phyloP scores from a whole-genome alignment of 495 filamentous ascomycete genomes.

The Penicillium crystallinum region DNA sequence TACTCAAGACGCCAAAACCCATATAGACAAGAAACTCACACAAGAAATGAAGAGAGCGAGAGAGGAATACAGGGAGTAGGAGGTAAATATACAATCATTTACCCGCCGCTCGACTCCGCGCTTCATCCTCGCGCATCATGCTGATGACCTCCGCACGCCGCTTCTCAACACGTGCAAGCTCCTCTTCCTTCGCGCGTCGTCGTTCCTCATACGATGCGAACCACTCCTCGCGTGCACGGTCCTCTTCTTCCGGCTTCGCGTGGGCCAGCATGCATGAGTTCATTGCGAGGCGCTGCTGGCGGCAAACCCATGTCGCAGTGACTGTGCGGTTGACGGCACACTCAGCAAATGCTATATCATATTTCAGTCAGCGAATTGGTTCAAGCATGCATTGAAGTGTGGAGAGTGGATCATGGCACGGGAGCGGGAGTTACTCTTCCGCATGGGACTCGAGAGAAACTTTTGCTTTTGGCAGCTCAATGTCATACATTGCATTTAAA shows the following conservation, averaged over 20 bases:
- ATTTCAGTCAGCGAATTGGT: slow-evolving; percentile 2
- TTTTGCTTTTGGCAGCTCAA: neutral
- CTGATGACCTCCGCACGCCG: slow-evolving; percentile 40
- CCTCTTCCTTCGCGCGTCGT: slow-evolving; percentile 55
- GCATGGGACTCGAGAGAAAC: neutral
- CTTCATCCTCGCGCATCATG: slow-evolving; percentile 55
- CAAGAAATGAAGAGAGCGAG: neutral
- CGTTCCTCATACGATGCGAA: slow-evolving; percentile 68
- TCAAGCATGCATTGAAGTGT: neutral
- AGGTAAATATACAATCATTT: slow-evolving; percentile 14
- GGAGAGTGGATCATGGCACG: slow-evolving; percentile 1
- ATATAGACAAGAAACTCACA: slow-evolving; percentile 21
- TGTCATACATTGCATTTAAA: neutral
- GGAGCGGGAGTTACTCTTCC: neutral
- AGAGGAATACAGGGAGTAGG: neutral
- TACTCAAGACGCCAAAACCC: slow-evolving; percentile 16
- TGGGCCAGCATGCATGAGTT: slow-evolving; percentile 87
- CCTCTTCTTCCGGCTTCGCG: slow-evolving; percentile 78
- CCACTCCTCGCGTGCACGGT: slow-evolving; percentile 91
- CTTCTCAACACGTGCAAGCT: slow-evolving; percentile 45
- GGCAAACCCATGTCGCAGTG: slow-evolving; percentile 79
- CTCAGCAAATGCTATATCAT: slow-evolving; percentile 69
- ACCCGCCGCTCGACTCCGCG: slow-evolving; percentile 22
- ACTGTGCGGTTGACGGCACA: slow-evolving; percentile 84
- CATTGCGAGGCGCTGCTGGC: slow-evolving; percentile 72